A percentile compares a stretch with the other conserved stretches of the same genome.
phyloP scores from a whole-genome alignment of 495 filamentous ascomycete species.

The Saxophila tyrrhenica region DNA sequence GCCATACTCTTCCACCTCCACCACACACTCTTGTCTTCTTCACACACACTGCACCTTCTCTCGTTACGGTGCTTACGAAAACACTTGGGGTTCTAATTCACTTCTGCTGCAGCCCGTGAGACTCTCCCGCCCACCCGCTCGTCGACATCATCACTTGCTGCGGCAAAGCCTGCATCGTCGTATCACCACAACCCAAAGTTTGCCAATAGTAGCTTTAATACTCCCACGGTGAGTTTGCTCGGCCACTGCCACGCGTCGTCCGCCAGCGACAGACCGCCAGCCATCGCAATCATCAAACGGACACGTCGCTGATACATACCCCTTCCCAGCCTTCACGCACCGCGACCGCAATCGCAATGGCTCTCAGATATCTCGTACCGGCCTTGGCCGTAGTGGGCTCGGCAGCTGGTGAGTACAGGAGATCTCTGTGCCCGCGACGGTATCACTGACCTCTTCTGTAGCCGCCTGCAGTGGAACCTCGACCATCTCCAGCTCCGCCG shows the following conservation, averaged over 20 bases:
- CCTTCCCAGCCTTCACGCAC: constrained; percentile 4
- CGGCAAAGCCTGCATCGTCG: neutral
- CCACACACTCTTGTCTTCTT: neutral
- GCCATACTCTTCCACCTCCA: constrained; percentile 1
- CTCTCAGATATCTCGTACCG: constrained; percentile 63
- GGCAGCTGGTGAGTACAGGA: constrained; percentile 46
- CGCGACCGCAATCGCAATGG: constrained; percentile 43
- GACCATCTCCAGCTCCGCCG: constrained; percentile 56
- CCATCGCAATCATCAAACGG: neutral
- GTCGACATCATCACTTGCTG: constrained; percentile 10
- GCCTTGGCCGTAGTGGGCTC: constrained; percentile 54
- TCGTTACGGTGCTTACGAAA: constrained; percentile 10
- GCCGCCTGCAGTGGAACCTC: constrained; percentile 32
- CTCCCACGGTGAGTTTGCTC: constrained; percentile 12
- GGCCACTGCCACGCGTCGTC: neutral
- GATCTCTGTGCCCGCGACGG: neutral
- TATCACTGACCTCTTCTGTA: constrained; percentile 1
- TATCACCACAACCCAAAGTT: neutral
- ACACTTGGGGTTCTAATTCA: neutral
- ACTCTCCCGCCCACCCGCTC: constrained; percentile 5
- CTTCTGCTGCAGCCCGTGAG: neutral
- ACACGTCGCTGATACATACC: constrained; percentile 4
- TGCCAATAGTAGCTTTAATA: constrained; percentile 14
- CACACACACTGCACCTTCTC: constrained; percentile 16
- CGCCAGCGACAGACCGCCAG: neutral